These are phyloP conservation scores for Claviceps humidiphila DNA, from an alignment of 2,329 filamentous ascomycete species.

Conservation along the genomic window DNA sequence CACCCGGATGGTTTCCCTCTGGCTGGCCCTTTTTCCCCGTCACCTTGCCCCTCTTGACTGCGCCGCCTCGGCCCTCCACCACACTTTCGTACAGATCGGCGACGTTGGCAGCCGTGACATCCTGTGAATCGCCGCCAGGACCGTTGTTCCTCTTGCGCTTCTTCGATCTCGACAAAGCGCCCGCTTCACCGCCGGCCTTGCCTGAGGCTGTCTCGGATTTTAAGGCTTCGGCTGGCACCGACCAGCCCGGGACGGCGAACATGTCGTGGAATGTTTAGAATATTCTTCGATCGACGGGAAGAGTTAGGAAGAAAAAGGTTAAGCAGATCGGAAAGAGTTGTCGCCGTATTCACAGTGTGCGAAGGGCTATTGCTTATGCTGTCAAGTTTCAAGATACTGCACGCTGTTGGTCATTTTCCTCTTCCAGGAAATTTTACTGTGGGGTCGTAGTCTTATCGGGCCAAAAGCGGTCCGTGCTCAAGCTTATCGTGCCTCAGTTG, in stretches of 20 bases:
- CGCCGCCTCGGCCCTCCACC: constrained; percentile 48
- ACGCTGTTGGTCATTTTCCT: not conserved
- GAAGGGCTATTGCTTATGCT: not conserved
- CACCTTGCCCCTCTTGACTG: constrained; percentile 22
- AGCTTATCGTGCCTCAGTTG: not conserved
- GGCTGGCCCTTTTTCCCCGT: constrained; percentile 13
- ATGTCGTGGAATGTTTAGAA: constrained; percentile 29
- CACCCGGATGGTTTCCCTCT: constrained; percentile 5
- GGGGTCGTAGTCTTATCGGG: constrained; percentile 1
- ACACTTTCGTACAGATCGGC: constrained; percentile 67
- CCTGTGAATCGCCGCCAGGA: constrained; percentile 15
- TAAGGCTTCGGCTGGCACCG: constrained; percentile 57
- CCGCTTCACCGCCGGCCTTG: constrained; percentile 17
- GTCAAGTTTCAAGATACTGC: not conserved
- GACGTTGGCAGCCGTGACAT: constrained; percentile 57
- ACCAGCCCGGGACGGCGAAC: constrained; percentile 94
- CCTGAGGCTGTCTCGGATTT: constrained; percentile 48
- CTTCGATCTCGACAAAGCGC: constrained; percentile 35
- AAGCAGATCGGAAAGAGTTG: not conserved
- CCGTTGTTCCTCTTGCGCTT: constrained; percentile 38
- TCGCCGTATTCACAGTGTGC: not conserved
- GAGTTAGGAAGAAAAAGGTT: not conserved
- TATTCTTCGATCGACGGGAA: not conserved
- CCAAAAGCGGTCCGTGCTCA: not conserved
- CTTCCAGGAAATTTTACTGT: constrained; percentile 2